A percentile compares a stretch with the other conserved stretches of the same genome.
phyloP scores from a whole-genome alignment of 352 stramenopile genomes.

The Pythium aristosporum region DNA sequence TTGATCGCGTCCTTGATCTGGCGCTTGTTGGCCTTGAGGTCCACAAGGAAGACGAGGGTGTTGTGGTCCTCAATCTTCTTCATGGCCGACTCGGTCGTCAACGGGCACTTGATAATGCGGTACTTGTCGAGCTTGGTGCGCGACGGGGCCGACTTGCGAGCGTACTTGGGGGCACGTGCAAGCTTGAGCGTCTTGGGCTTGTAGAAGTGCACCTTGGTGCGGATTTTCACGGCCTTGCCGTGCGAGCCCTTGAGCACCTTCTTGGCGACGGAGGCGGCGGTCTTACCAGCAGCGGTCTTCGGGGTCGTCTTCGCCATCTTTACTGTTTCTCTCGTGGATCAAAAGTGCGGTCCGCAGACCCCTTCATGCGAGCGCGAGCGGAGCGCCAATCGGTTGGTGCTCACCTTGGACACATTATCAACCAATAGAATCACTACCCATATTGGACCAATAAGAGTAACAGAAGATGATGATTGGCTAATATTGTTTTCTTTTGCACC shows the following conservation, averaged over 20 bases:
- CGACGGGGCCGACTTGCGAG: constrained; percentile 90
- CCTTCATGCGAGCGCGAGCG: background rate
- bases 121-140: constrained; percentile 98
- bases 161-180: constrained; percentile 95
- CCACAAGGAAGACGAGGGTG: constrained; percentile 99
- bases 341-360: constrained; percentile 22
- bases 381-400: constrained; percentile 24
- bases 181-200: constrained; percentile 97
- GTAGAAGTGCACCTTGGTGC: constrained; percentile 99
- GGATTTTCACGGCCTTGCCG: constrained; percentile 98
- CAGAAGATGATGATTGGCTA: background rate
- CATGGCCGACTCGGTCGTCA: constrained; percentile 99
- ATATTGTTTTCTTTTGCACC: background rate
- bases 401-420: constrained; percentile 13
- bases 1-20: constrained; percentile 99
- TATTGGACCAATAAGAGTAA: background rate
- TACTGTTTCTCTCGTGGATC: constrained; percentile 57
- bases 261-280: constrained; percentile 92
- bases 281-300: constrained; percentile 88
- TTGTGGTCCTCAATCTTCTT: constrained; percentile 99
- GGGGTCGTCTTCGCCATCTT: constrained; percentile 77
- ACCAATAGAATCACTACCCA: constrained; percentile 13
- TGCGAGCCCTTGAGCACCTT: constrained; percentile 95
- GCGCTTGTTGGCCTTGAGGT: constrained; percentile 99
- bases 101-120: constrained; percentile 99